Percentiles rank a stretch among this genome's conserved stretches.
Evolutionary conservation across 805 yeast genomes (phyloP).

Genomic region (Maudiozyma saulgeensis): DNA sequence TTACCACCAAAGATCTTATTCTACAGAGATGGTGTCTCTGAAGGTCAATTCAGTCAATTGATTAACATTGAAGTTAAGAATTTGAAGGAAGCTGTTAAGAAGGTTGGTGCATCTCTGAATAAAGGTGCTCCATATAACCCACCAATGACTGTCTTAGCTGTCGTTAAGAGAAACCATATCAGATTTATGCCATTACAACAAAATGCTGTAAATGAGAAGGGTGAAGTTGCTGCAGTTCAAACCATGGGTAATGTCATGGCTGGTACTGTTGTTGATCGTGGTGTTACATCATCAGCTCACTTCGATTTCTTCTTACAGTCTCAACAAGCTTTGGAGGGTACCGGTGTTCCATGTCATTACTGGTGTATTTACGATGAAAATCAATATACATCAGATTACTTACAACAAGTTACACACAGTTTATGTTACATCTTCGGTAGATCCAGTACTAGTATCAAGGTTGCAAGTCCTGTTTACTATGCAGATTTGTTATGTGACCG

Average conservation of each 20-base stretch:
- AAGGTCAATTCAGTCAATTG: constrained; percentile 15
- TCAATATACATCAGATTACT: constrained; percentile 10
- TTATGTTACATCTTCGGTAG: constrained; percentile 17
- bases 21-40: constrained; percentile 22
- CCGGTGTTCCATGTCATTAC: constrained; percentile 21
- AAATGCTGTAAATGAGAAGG: constrained; percentile 14
- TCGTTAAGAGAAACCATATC: constrained; percentile 18
- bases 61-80: constrained; percentile 16
- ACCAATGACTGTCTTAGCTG: constrained; percentile 10
- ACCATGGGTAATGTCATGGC: constrained; percentile 20
- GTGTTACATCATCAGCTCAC: constrained; percentile 18
- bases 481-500: constrained; percentile 18
- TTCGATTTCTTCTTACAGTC: constrained; percentile 21
- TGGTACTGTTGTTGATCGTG: constrained; percentile 20
- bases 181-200: constrained; percentile 18
- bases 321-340: constrained; percentile 16
- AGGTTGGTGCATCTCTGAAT: constrained; percentile 6
- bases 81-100: constrained; percentile 12
- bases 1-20: constrained; percentile 16
- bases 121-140: constrained; percentile 11
- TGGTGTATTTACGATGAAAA: constrained; percentile 20
- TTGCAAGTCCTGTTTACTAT: constrained; percentile 14
- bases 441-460: constrained; percentile 15
- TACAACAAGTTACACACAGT: constrained; percentile 15
- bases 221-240: constrained; percentile 16